A percentile compares a stretch with the other conserved stretches of the same genome.
Evolutionary conservation across 192 early-diverging fungal species (phyloP).

Genomic region (Piromyces finnis): DNA sequence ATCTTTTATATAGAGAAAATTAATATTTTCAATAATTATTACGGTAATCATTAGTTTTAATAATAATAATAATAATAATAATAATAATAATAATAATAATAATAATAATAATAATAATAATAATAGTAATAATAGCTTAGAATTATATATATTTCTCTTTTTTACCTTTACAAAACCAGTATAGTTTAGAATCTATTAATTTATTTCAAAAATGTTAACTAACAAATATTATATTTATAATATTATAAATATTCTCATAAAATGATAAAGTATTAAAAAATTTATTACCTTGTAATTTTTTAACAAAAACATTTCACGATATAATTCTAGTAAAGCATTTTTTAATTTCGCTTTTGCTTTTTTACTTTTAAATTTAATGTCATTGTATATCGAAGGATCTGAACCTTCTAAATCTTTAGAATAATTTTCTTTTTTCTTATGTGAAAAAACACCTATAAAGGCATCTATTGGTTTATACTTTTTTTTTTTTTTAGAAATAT

Average conservation of each 20-base stretch:
- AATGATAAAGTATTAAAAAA: too few relatives aligned
- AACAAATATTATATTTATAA: too few relatives aligned
- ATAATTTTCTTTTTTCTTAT: background rate
- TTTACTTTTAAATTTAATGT: background rate
- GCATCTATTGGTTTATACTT: background rate
- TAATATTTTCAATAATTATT: too few relatives aligned
- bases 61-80: too few relatives aligned
- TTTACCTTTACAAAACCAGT: background rate
- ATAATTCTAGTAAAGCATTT: background rate
- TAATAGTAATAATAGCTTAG: too few relatives aligned
- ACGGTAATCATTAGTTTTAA: too few relatives aligned
- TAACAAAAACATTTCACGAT: background rate
- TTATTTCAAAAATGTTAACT: too few relatives aligned
- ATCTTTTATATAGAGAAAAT: background rate
- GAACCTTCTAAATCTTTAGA: background rate
- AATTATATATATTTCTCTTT: background rate
- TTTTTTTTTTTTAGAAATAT: too few relatives aligned
- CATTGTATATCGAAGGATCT: background rate
- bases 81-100: too few relatives aligned
- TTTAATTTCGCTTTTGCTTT: background rate
- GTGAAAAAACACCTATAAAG: background rate
- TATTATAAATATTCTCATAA: too few relatives aligned
- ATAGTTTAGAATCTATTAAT: background rate
- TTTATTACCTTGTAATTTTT: background rate
- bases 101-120: too few relatives aligned